A percentile compares a stretch with the other conserved stretches of the same genome.
Evolutionary conservation across 1,284 basidiomycete species (phyloP).

Genomic region (Golubevia sp.): DNA sequence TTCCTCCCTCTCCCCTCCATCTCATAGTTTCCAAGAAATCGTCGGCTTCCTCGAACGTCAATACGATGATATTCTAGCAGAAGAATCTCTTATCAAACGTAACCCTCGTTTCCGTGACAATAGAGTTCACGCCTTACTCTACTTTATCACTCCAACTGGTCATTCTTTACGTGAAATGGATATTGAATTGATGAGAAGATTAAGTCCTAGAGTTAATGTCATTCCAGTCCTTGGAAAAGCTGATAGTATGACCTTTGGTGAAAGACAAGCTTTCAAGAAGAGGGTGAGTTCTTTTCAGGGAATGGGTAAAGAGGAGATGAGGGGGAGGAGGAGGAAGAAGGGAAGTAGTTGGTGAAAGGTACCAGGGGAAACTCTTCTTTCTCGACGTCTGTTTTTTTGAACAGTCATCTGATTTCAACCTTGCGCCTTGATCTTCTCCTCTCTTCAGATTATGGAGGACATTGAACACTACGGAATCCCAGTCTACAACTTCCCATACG

Average conservation of each 20-base stretch:
- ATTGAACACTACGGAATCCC: slow-evolving; percentile 98
- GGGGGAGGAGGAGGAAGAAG: no score
- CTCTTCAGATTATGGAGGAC: slow-evolving; percentile 90
- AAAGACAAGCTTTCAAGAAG: slow-evolving; percentile 85
- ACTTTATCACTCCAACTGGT: slow-evolving; percentile 95
- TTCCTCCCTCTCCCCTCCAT: not conserved
- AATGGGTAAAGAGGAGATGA: no score
- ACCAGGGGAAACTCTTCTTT: no score
- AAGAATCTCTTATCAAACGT: slow-evolving; percentile 99
- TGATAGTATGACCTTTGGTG: slow-evolving; percentile 77
- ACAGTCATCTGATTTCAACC: no score
- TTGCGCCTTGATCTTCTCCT: no score
- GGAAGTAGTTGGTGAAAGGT: no score
- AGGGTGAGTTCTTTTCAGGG: slow-evolving; percentile 78
- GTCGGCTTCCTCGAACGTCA: slow-evolving; percentile 95
- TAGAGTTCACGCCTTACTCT: slow-evolving; percentile 82
- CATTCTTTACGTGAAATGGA: slow-evolving; percentile 94
- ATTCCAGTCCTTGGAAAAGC: slow-evolving; percentile 98
- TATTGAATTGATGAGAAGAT: slow-evolving; percentile 69
- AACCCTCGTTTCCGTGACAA: slow-evolving; percentile 99
- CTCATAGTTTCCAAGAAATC: slow-evolving; percentile 71
- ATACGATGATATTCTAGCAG: slow-evolving; percentile 98
- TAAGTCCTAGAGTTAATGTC: slow-evolving; percentile 77
- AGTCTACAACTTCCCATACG: slow-evolving; percentile 99
- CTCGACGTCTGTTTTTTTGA: no score